Conservation (phyloP, 805 yeast genomes). For the Hanseniaspora occidentalis region DNA sequence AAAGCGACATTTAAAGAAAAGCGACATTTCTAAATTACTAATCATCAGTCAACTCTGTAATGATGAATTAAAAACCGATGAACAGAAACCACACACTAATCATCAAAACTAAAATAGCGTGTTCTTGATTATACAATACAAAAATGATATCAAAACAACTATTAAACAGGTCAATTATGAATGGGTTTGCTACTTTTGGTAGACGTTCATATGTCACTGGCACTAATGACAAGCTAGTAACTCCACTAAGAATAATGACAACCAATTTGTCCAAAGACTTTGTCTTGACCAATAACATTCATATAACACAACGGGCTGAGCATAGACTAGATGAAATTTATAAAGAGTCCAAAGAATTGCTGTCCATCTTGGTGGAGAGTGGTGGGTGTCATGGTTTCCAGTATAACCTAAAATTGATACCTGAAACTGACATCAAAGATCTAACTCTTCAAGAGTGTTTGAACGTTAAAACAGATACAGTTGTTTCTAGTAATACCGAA, state of each 20-base stretch:
- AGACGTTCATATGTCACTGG: not conserved
- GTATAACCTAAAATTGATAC: constrained; percentile 58
- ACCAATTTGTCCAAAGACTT: constrained; percentile 11
- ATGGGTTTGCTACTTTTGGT: too few relatives aligned
- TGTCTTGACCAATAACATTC: constrained; percentile 6
- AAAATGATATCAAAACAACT: too few relatives aligned
- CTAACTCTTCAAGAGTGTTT: constrained; percentile 9
- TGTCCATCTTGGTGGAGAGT: constrained; percentile 60
- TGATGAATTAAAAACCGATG: too few relatives aligned
- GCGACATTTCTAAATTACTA: too few relatives aligned
- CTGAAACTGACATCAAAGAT: constrained; percentile 22
- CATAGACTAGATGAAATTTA: constrained; percentile 17
- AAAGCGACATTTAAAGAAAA: too few relatives aligned
- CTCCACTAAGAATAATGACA: constrained; percentile 13
- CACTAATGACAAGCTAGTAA: constrained; percentile 5
- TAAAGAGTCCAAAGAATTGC: constrained; percentile 9
- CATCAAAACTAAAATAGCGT: too few relatives aligned
- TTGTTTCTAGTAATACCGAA: too few relatives aligned
- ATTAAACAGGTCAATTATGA: too few relatives aligned
- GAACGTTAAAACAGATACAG: too few relatives aligned
- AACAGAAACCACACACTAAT: too few relatives aligned
- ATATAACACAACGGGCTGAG: constrained; percentile 19
- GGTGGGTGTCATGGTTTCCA: constrained; percentile 99
- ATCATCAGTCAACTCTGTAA: too few relatives aligned
- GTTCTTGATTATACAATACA: too few relatives aligned